Conservation (phyloP, 139 green algal species). For the Tetradesmus lagerheimii region DNA sequence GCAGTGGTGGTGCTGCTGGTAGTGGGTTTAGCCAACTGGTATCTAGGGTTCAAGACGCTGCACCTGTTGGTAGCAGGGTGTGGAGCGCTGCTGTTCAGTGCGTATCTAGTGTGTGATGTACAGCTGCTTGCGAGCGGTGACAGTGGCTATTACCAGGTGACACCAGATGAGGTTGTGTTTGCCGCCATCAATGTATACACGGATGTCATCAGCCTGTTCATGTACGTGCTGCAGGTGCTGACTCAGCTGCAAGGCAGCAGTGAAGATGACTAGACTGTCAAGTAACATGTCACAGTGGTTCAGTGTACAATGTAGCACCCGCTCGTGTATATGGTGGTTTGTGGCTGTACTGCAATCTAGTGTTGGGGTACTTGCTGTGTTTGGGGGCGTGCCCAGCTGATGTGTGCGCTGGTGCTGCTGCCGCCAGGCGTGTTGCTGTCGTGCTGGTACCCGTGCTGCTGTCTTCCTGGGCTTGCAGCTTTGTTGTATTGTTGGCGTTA, state of each 20-base stretch:
- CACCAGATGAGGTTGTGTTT: constrained; percentile 63
- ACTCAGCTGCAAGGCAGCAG: constrained; percentile 24
- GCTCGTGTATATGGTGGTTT: no score
- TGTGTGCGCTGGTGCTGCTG: no score
- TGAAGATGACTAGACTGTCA: background rate
- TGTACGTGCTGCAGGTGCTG: constrained; percentile 59
- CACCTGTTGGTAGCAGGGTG: constrained; percentile 28
- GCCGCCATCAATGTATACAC: constrained; percentile 62
- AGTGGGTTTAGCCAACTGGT: constrained; percentile 40
- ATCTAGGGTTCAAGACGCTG: constrained; percentile 14
- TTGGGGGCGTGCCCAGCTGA: no score
- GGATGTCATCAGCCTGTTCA: constrained; percentile 69
- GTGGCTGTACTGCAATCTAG: no score
- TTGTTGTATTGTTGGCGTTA: no score
- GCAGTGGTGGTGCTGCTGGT: constrained; percentile 46
- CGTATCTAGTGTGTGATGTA: constrained; percentile 56
- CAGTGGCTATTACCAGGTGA: constrained; percentile 21
- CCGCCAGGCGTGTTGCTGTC: no score
- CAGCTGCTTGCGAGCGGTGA: constrained; percentile 11
- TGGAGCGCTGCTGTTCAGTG: constrained; percentile 54
- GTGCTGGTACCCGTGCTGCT: no score
- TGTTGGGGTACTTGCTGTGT: no score
- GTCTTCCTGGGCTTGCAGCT: no score
- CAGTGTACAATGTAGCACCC: background rate
- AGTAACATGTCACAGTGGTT: background rate